Percentiles rank a stretch among this genome's conserved stretches.
Evolutionary conservation across 2,329 filamentous ascomycete species (phyloP).

Genomic region (Chaetomiaceae sp.): DNA sequence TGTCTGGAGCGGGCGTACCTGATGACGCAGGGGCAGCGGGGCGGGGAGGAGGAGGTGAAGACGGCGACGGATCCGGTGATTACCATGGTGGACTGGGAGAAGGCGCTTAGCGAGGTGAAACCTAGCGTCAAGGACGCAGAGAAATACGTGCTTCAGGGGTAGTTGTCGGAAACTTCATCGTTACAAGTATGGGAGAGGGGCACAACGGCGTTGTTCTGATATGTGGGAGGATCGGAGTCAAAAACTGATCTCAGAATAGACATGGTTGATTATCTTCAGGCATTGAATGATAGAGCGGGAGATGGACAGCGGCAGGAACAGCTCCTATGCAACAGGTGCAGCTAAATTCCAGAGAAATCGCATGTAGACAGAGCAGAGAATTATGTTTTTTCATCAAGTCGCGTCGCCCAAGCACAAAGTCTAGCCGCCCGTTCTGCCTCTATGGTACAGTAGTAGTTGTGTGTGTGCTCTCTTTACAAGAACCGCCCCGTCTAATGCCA

Average conservation of each 20-base stretch:
- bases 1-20: slow-evolving; percentile 31
- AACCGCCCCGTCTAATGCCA: slow-evolving; percentile 27
- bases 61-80: slow-evolving; percentile 30
- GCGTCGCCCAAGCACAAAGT: slow-evolving; percentile 18
- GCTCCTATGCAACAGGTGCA: no score
- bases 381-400: slow-evolving; percentile 9
- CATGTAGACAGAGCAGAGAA: slow-evolving; percentile 6
- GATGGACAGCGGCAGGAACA: no score
- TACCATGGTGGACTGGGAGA: slow-evolving; percentile 44
- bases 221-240: no score
- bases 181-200: no score
- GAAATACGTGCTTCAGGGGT: slow-evolving; percentile 28
- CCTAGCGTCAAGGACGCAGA: slow-evolving; percentile 45
- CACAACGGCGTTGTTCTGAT: no score
- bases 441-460: slow-evolving; percentile 25
- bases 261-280: no score
- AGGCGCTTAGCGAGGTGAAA: slow-evolving; percentile 42
- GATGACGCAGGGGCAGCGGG: neutral
- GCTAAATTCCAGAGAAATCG: no score
- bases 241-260: no score
- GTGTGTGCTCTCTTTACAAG: no score
- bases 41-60: slow-evolving; percentile 11
- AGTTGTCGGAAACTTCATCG: no score
- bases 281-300: no score
- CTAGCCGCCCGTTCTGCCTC: slow-evolving; percentile 21